Conservation (phyloP, 257 asterid species). For the Solanum pimpinellifolium region DNA sequence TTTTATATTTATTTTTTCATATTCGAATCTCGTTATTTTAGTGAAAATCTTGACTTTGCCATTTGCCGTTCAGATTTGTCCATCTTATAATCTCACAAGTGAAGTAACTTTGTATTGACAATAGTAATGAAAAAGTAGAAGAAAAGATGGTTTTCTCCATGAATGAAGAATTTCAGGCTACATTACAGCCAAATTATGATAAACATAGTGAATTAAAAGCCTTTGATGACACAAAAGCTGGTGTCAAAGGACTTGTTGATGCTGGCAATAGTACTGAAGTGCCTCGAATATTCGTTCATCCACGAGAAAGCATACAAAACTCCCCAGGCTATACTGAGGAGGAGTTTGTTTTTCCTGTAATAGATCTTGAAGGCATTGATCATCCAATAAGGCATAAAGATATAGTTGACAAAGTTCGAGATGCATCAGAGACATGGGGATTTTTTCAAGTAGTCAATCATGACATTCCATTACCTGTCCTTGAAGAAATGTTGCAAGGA, state of each 20-base stretch:
- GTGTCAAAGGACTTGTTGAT: slow-evolving; percentile 62
- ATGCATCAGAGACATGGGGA: slow-evolving; percentile 16
- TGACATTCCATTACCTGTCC: not conserved
- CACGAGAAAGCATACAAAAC: not conserved
- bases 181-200: slow-evolving; percentile 2
- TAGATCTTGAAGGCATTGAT: not conserved
- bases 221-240: slow-evolving; percentile 51
- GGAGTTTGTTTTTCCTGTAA: not conserved
- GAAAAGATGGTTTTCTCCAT: slow-evolving; percentile 3
- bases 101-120: not conserved
- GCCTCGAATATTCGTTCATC: slow-evolving; percentile 36
- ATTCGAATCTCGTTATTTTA: not conserved
- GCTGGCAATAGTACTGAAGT: slow-evolving; percentile 16
- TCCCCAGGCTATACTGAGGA: not conserved
- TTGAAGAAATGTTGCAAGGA: slow-evolving; percentile 6
- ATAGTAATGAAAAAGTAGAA: not conserved
- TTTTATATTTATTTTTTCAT: not conserved
- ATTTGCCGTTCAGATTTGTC: not conserved
- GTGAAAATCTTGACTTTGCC: not conserved
- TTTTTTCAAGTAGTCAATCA: slow-evolving; percentile 13
- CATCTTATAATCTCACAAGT: not conserved
- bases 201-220: slow-evolving; percentile 25
- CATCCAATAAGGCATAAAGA: not conserved
- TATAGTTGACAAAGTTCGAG: slow-evolving; percentile 5
- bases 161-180: not conserved